Evolutionary conservation across 176 grass and related monocot genomes (phyloP), one percentile per base, ranked within the genome.

Genomic region (Otatea glauca): DNA sequence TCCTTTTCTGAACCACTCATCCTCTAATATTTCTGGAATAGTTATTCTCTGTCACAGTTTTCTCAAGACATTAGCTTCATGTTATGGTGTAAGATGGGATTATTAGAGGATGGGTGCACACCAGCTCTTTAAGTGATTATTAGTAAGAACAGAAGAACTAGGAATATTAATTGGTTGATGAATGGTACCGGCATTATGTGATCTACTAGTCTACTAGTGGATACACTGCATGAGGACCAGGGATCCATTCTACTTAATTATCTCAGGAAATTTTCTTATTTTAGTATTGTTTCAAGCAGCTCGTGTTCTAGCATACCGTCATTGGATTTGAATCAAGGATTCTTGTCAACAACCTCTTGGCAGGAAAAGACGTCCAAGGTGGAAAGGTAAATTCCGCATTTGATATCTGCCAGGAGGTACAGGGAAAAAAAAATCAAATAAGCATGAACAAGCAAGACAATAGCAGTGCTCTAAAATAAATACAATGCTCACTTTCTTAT

Each of bases 281-380:
- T 42, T 63, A 70, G n/a, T 75, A 68, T 13, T 75, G 48, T 62
- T 83, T 44, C 32, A 91, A 70, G 43, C 23, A 87, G 60, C 18
- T 69, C 24, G 74, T 90, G n/a, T 41, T 80, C 51, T 87, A 78
- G 43, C 89, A 80, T 91, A 91, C 89, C 89, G 75, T 91, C 80
- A 84, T 83, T 21, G 96, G 89, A 70, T 99, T 93, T 84, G 96
- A 93, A 83, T 99, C 88, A 77, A 99, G 87, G 39, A 96, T 94
- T 91, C 86, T 99, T 63, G 91, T 92, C 77, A 99, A 90, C 81
- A 99, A 90, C 83, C 88, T 99, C 93, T 92, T 96, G 76, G 93
- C 96, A 84, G 89, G 81, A 74, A 99, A 94, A 17, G 96, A 94
- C 13, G 88, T 90, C 96, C 96, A 99, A 17, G 88, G 85, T 68